Conservation (phyloP, 1,284 basidiomycete species). For the Marasmius sp. region DNA sequence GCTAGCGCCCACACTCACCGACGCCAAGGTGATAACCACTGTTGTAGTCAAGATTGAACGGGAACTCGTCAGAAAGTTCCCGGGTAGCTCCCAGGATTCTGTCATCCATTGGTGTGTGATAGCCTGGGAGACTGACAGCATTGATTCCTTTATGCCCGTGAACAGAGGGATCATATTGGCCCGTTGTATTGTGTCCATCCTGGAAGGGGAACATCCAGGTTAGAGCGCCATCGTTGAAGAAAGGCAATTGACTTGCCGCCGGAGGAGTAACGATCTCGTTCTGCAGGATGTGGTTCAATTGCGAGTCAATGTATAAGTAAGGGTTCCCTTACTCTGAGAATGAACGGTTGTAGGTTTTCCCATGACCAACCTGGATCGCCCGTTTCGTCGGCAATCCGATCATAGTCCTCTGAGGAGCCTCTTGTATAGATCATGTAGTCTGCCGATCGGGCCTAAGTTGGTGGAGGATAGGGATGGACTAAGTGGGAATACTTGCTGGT, state of each 20-base stretch:
- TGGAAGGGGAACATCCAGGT: not conserved
- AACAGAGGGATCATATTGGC: not conserved
- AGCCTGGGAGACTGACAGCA: not conserved
- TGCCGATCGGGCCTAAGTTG: not conserved
- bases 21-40: not conserved
- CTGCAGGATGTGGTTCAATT: not conserved
- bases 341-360: not conserved
- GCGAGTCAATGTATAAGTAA: not conserved
- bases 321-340: not conserved
- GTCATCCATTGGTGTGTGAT: not conserved
- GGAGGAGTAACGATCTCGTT: not conserved
- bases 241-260: not conserved
- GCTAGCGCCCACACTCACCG: not conserved
- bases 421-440: not conserved
- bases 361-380: not conserved
- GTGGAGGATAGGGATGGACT: not conserved
- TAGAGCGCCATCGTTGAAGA: not conserved
- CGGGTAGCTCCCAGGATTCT: not conserved
- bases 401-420: not conserved
- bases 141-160: not conserved
- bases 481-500: not conserved
- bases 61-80: not conserved
- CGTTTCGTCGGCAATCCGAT: not conserved
- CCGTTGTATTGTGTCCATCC: constrained; percentile 1
- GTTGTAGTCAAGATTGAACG: not conserved